Evolutionary conservation across 148 eudicot species (phyloP).

Genomic region (Camellia lanceoleosa): DNA sequence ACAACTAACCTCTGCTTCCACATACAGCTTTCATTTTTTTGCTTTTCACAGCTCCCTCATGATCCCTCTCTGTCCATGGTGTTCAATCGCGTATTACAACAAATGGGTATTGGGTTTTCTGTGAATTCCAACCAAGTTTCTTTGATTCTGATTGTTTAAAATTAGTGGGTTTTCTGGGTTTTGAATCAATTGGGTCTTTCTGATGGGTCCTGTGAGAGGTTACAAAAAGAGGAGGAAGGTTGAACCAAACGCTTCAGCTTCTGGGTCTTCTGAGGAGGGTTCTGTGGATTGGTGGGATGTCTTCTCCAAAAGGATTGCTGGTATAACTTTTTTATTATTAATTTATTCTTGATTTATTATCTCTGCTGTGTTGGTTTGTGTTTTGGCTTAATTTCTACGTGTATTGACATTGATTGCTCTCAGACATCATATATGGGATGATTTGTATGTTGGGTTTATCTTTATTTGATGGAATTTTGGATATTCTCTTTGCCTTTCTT

Average conservation of each 20-base stretch:
- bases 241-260: constrained; percentile 27
- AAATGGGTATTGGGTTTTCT: constrained; percentile 15
- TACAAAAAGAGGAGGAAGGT: constrained; percentile 56
- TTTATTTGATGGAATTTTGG: constrained; percentile 6
- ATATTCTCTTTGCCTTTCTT: background rate
- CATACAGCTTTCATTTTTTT: constrained; percentile 17
- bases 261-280: constrained; percentile 56
- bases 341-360: background rate
- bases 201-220: constrained; percentile 77
- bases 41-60: constrained; percentile 2
- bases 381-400: background rate
- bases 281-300: constrained; percentile 62
- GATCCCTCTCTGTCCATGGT: constrained; percentile 2
- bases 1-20: background rate
- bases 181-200: constrained; percentile 38
- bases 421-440: background rate
- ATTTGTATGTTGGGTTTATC: background rate
- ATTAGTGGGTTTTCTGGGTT: constrained; percentile 30
- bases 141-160: constrained; percentile 20
- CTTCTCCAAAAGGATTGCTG: constrained; percentile 50
- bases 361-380: background rate
- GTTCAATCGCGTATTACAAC: constrained; percentile 1
- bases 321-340: constrained; percentile 28
- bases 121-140: constrained; percentile 11
- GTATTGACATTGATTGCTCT: background rate